phyloP scores from a whole-genome alignment of 2,329 filamentous ascomycete species.

The Cercospora sp. region DNA sequence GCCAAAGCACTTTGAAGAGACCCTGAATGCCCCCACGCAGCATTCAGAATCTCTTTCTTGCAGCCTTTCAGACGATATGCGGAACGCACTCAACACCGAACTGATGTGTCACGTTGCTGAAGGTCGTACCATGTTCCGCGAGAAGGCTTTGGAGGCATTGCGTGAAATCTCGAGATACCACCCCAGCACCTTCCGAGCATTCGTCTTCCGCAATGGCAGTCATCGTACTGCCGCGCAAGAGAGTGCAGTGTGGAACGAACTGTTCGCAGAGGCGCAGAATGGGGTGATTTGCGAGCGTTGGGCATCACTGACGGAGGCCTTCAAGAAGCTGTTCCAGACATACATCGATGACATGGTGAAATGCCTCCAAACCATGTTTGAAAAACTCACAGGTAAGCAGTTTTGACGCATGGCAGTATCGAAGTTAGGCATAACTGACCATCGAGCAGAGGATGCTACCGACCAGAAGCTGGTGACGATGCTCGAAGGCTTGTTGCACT shows the following conservation, averaged over 20 bases:
- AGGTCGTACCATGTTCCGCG: not conserved
- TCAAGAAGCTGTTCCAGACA: not conserved
- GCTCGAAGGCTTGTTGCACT: not conserved
- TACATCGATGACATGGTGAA: not conserved
- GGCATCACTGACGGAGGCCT: not conserved
- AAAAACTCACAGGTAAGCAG: not conserved
- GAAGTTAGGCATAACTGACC: not conserved
- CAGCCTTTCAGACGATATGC: not conserved
- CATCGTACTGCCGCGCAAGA: not conserved
- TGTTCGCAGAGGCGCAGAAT: not conserved
- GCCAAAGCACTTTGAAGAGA: not conserved
- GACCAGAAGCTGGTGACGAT: not conserved
- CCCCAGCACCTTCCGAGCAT: not conserved
- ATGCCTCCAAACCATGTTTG: not conserved
- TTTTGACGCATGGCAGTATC: not conserved
- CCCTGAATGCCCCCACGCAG: not conserved
- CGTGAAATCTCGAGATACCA: not conserved
- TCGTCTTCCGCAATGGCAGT: not conserved
- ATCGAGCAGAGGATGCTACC: not conserved
- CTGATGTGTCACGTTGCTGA: not conserved
- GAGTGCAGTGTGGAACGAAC: not conserved
- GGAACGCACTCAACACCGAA: not conserved
- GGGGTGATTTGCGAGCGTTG: not conserved
- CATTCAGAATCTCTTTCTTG: not conserved
- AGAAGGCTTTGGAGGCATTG: not conserved